Evolutionary conservation across 2,329 filamentous ascomycete genomes (phyloP).

Genomic region (Sporothrix sp.): DNA sequence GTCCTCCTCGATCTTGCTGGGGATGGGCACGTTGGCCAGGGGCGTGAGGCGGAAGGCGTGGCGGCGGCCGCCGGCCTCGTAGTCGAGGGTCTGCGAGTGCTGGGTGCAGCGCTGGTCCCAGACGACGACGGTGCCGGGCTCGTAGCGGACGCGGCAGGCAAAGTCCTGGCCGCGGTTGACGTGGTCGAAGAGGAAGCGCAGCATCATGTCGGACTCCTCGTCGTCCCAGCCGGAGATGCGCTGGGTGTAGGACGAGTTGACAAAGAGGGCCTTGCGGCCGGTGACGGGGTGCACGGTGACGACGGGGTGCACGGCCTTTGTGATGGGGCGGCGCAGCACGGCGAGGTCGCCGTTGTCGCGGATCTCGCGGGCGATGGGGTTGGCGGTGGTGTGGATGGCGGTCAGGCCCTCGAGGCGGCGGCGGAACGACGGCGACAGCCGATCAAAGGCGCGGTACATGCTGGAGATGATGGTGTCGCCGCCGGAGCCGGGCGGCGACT

Average conservation of each 20-base stretch:
- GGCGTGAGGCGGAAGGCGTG: slow-evolving; percentile 7
- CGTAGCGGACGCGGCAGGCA: slow-evolving; percentile 6
- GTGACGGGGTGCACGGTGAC: slow-evolving; percentile 75
- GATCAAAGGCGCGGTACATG: slow-evolving; percentile 4
- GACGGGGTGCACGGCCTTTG: slow-evolving; percentile 64
- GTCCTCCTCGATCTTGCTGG: slow-evolving; percentile 15
- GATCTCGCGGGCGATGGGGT: slow-evolving; percentile 7
- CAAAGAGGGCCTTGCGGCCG: slow-evolving; percentile 71
- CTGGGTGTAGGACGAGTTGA: slow-evolving; percentile 51
- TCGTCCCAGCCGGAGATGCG: slow-evolving; percentile 70
- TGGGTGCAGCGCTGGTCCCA: slow-evolving; percentile 8
- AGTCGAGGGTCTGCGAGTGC: slow-evolving; percentile 7
- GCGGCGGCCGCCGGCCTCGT: slow-evolving; percentile 3
- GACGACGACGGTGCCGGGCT: slow-evolving; percentile 2
- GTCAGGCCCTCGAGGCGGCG: slow-evolving; percentile 9
- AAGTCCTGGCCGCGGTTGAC: slow-evolving; percentile 7
- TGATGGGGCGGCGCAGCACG: slow-evolving; percentile 28
- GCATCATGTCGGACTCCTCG: slow-evolving; percentile 59
- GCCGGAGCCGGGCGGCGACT: slow-evolving; percentile 1
- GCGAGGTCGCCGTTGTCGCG: slow-evolving; percentile 5
- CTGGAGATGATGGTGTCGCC: slow-evolving; percentile 6
- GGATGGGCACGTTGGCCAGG: slow-evolving; percentile 6
- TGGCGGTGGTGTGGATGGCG: slow-evolving; percentile 6
- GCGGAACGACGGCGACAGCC: slow-evolving; percentile 5
- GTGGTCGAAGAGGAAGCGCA: slow-evolving; percentile 3